Evolutionary conservation across 2,329 filamentous ascomycete genomes (phyloP).

Genomic region (Zasmidium cellare): DNA sequence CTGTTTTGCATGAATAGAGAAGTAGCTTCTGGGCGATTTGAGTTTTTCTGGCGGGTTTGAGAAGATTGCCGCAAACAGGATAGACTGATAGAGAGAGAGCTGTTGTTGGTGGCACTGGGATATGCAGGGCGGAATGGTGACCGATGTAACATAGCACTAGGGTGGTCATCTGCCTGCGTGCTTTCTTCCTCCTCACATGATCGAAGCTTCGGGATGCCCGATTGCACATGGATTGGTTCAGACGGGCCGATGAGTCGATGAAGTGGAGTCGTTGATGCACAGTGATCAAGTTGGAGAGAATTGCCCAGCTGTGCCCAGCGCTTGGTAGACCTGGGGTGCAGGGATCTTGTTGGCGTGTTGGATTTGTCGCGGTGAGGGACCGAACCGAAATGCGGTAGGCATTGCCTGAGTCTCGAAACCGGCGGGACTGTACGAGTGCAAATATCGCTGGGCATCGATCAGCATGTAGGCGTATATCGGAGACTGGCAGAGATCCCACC

Average conservation of each 20-base stretch:
- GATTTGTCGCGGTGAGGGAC: too few species aligned
- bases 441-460: too few species aligned
- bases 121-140: neutral
- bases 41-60: neutral
- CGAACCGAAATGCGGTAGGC: too few species aligned
- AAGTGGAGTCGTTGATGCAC: neutral
- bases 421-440: too few species aligned
- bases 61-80: neutral
- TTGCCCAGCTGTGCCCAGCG: neutral
- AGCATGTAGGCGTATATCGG: too few species aligned
- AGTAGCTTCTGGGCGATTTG: neutral
- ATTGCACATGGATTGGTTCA: neutral
- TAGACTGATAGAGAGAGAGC: neutral
- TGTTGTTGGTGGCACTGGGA: too few species aligned
- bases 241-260: neutral
- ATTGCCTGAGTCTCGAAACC: too few species aligned
- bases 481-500: too few species aligned
- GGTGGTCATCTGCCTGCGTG: neutral
- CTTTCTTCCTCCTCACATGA: neutral
- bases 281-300: neutral
- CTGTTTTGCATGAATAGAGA: constrained; percentile 5
- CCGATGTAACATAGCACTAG: neutral
- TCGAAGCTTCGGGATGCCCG: neutral
- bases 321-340: neutral
- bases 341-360: too few species aligned